These are phyloP conservation scores for Cyclospora cayetanensis DNA, from an alignment of 169 alveolate species.

Conservation along the genomic window DNA sequence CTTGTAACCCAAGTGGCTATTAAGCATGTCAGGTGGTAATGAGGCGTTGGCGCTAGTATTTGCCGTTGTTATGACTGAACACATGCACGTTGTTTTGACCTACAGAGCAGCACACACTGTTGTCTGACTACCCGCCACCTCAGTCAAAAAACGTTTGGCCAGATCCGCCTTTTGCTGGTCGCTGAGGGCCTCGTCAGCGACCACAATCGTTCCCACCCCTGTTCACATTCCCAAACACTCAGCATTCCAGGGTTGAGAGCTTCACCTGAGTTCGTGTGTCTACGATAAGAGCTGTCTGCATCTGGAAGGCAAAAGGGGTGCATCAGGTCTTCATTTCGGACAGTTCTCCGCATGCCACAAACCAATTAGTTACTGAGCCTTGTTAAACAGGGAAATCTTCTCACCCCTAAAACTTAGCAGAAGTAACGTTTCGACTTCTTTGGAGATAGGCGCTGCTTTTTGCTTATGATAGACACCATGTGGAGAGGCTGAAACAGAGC, in stretches of 20 bases:
- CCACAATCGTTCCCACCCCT: conserved; percentile 61
- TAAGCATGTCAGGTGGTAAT: no score
- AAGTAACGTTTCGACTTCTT: conserved; percentile 20
- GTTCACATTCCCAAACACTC: neutral
- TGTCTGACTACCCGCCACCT: conserved; percentile 46
- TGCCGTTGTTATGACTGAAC: no score
- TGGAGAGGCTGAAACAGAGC: no score
- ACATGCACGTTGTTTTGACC: neutral
- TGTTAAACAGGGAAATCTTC: neutral
- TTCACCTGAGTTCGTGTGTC: neutral
- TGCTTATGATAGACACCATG: conserved; percentile 7
- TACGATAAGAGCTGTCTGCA: neutral
- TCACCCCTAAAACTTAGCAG: conserved; percentile 57
- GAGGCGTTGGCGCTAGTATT: no score
- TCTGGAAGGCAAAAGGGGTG: neutral
- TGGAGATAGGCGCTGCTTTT: neutral
- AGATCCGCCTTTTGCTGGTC: conserved; percentile 41
- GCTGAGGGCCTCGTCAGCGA: conserved; percentile 31
- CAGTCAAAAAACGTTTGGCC: neutral
- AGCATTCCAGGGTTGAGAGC: neutral
- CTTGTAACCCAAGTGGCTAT: no score
- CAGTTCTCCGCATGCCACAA: neutral
- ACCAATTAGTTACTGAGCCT: neutral
- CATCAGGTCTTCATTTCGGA: neutral
- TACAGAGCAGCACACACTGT: conserved; percentile 25